A percentile compares a stretch with the other conserved stretches of the same genome.
Conservation (phyloP, 2,329 filamentous ascomycete genomes). For the Trichoderma koningiopsis region DNA sequence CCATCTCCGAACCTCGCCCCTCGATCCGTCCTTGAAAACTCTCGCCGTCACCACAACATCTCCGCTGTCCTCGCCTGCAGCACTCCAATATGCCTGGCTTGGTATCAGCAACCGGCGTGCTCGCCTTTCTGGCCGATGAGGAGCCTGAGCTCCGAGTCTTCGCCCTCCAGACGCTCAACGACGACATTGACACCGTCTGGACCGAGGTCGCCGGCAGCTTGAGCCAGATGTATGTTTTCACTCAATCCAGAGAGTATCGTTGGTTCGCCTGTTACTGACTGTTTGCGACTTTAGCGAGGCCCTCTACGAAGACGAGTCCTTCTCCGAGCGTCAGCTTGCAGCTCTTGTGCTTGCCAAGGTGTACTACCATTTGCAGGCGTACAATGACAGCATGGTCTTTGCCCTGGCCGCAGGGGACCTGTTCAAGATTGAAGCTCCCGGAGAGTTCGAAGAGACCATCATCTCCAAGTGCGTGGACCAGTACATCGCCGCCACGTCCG, state of each 20-base stretch:
- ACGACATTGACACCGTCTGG: constrained; percentile 96
- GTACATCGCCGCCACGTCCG: constrained; percentile 76
- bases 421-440: constrained; percentile 86
- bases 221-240: constrained; percentile 75
- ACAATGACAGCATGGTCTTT: constrained; percentile 99
- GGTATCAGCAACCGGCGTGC: constrained; percentile 89
- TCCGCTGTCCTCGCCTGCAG: neutral
- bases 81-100: constrained; percentile 78
- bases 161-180: constrained; percentile 91
- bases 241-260: neutral
- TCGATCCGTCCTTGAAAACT: constrained; percentile 9
- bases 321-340: constrained; percentile 90
- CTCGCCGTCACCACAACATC: neutral
- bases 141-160: constrained; percentile 94
- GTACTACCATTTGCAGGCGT: constrained; percentile 98
- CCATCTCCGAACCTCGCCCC: constrained; percentile 13
- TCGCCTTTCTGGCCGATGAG: constrained; percentile 93
- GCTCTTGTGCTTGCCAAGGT: constrained; percentile 95
- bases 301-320: constrained; percentile 93
- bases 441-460: constrained; percentile 98
- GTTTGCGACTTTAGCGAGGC: constrained; percentile 69
- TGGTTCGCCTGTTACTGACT: neutral
- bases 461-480: constrained; percentile 98
- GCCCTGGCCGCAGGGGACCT: constrained; percentile 92
- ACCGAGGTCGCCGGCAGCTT: constrained; percentile 92